Evolutionary conservation across 1,284 basidiomycete species (phyloP).

Genomic region (Trichosporon sp.): DNA sequence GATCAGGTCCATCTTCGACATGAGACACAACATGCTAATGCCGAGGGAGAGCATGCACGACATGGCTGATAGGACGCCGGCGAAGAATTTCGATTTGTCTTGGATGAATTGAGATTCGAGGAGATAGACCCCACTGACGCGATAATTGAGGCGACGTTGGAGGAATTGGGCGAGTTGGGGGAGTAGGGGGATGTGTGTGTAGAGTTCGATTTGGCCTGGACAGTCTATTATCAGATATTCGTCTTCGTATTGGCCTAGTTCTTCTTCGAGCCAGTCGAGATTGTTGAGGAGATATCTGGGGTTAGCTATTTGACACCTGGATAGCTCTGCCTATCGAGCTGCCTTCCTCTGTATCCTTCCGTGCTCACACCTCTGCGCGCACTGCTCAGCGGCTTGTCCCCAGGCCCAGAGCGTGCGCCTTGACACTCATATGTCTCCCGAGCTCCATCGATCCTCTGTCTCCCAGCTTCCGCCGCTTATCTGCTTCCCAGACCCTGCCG

Average conservation of each 20-base stretch:
- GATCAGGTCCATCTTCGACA: constrained; percentile 99
- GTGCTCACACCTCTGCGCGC: no score
- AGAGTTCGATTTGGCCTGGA: constrained; percentile 97
- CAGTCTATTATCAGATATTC: constrained; percentile 99
- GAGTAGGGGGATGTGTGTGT: constrained; percentile 96
- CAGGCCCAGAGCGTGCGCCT: no score
- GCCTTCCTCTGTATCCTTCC: neutral
- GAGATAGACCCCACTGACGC: constrained; percentile 79
- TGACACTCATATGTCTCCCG: no score
- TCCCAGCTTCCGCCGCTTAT: no score
- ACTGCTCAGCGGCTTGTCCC: no score
- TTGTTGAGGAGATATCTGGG: constrained; percentile 88
- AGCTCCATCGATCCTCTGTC: no score
- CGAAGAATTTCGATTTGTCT: constrained; percentile 97
- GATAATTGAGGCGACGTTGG: constrained; percentile 59
- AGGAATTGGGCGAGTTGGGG: constrained; percentile 71
- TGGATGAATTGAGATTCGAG: constrained; percentile 99
- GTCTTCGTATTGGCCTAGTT: constrained; percentile 87
- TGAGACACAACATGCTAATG: constrained; percentile 92
- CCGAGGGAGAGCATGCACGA: constrained; percentile 98
- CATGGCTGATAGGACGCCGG: constrained; percentile 97
- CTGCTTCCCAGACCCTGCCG: no score
- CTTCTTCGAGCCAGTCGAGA: constrained; percentile 98
- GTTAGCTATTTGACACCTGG: constrained; percentile 1
- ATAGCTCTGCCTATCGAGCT: neutral